Evolutionary conservation across 192 early-diverging fungal species (phyloP).

Genomic region (Coemansia sp.): DNA sequence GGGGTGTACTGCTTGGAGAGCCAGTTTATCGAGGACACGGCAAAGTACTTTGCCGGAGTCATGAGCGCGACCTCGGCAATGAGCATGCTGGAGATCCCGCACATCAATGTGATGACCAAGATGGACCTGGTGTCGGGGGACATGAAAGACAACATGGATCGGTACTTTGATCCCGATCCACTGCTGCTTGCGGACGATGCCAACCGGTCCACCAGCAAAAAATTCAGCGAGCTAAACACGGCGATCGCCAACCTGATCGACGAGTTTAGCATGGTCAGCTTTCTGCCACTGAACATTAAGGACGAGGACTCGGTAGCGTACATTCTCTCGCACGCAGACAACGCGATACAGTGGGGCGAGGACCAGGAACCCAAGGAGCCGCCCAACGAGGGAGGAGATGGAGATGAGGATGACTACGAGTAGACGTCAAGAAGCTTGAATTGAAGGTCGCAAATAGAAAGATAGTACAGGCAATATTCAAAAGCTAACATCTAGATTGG

Average conservation of each 20-base stretch:
- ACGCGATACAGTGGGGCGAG: conserved; percentile 97
- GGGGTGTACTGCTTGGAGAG: conserved; percentile 93
- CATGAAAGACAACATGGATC: conserved; percentile 66
- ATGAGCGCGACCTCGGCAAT: conserved; percentile 95
- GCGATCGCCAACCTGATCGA: conserved; percentile 93
- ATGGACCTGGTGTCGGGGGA: conserved; percentile 85
- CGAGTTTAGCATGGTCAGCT: conserved; percentile 97
- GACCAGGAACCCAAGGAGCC: conserved; percentile 95
- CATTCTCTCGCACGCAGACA: conserved; percentile 88
- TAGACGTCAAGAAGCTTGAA: neutral
- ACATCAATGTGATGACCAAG: conserved; percentile 98
- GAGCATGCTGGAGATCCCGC: conserved; percentile 97
- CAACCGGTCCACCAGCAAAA: conserved; percentile 69
- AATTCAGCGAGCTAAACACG: conserved; percentile 84
- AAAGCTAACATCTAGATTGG: conserved; percentile 12
- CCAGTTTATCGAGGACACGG: conserved; percentile 95
- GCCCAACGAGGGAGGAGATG: conserved; percentile 19
- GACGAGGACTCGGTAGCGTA: conserved; percentile 93
- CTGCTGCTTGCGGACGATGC: conserved; percentile 83
- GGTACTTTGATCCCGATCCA: conserved; percentile 93
- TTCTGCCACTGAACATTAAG: conserved; percentile 90
- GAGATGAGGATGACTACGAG: conserved; percentile 21
- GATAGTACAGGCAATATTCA: neutral
- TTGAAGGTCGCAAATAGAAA: no score
- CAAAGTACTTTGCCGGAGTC: conserved; percentile 97